Percentiles rank a stretch among this genome's conserved stretches.
Conservation (phyloP, 371 early-diverging fungal species). For the Syncephalastrum monosporum region DNA sequence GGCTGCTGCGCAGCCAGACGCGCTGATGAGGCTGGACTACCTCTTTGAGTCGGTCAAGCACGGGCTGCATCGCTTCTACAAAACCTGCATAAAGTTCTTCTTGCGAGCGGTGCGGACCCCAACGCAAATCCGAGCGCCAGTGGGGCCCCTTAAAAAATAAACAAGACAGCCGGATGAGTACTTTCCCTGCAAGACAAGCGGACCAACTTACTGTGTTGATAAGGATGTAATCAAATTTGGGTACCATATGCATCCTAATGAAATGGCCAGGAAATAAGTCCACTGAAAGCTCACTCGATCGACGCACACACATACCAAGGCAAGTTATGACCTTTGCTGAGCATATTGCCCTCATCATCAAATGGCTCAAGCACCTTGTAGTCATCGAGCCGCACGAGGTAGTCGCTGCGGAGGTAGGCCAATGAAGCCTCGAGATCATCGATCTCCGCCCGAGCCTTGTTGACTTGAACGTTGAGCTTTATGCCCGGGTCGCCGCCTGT, state of each 20-base stretch:
- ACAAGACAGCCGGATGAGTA: not conserved
- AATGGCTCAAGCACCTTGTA: slow-evolving; percentile 29
- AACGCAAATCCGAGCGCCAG: slow-evolving; percentile 39
- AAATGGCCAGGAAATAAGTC: slow-evolving; percentile 1
- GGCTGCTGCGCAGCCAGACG: slow-evolving; percentile 37
- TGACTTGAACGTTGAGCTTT: slow-evolving; percentile 27
- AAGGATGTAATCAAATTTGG: slow-evolving; percentile 34
- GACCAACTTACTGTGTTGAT: slow-evolving; percentile 32
- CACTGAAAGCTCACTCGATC: not conserved
- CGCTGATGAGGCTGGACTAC: slow-evolving; percentile 26
- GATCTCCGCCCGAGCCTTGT: slow-evolving; percentile 5
- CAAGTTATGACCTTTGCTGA: slow-evolving; percentile 36
- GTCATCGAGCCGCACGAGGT: slow-evolving; percentile 36
- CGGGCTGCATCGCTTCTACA: slow-evolving; percentile 21
- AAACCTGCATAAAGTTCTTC: slow-evolving; percentile 33
- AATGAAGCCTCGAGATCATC: slow-evolving; percentile 10
- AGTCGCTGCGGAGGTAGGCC: slow-evolving; percentile 37
- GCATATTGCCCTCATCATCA: slow-evolving; percentile 31
- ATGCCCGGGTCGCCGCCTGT: slow-evolving; percentile 31
- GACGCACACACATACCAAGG: slow-evolving; percentile 22
- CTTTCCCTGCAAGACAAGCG: not conserved
- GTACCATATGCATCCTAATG: slow-evolving; percentile 30
- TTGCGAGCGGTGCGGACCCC: slow-evolving; percentile 27
- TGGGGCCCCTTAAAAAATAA: slow-evolving; percentile 30
- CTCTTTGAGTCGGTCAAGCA: slow-evolving; percentile 26